A percentile compares a stretch with the other conserved stretches of the same genome.
phyloP scores from a whole-genome alignment of 805 yeast genomes.

The Wickerhamiella alocasiicola region DNA sequence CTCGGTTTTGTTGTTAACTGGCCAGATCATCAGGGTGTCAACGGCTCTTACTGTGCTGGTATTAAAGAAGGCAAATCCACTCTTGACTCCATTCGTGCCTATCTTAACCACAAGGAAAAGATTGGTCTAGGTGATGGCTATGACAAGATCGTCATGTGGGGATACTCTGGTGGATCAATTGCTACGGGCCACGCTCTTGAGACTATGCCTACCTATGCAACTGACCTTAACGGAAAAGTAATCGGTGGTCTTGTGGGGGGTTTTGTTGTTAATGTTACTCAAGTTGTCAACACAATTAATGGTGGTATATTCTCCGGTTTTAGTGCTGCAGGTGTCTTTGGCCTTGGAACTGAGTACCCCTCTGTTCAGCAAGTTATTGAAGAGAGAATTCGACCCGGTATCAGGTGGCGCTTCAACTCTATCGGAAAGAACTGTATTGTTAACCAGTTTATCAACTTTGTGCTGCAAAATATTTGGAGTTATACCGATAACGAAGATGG shows the following conservation, averaged over 20 bases:
- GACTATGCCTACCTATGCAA: slow-evolving; percentile 17
- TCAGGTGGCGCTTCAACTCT: slow-evolving; percentile 13
- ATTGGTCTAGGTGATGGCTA: slow-evolving; percentile 12
- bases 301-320: slow-evolving; percentile 20
- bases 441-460: slow-evolving; percentile 13
- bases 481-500: slow-evolving; percentile 15
- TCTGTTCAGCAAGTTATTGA: slow-evolving; percentile 14
- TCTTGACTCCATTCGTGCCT: slow-evolving; percentile 24
- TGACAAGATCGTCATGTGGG: too few relatives aligned
- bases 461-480: slow-evolving; percentile 16
- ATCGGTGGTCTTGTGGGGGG: slow-evolving; percentile 21
- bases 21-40: slow-evolving; percentile 21
- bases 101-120: slow-evolving; percentile 12
- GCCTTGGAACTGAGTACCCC: slow-evolving; percentile 23
- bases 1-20: slow-evolving; percentile 18
- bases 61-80: slow-evolving; percentile 20
- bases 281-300: slow-evolving; percentile 14
- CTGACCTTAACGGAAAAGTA: slow-evolving; percentile 17
- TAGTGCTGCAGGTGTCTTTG: slow-evolving; percentile 20
- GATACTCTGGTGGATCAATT: too few relatives aligned
- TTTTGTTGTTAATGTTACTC: slow-evolving; percentile 16
- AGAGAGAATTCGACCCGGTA: slow-evolving; percentile 13
- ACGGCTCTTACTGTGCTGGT: slow-evolving; percentile 18
- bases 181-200: slow-evolving; percentile 21
- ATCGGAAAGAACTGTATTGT: slow-evolving; percentile 15